Evolutionary conservation across 129 eudicot genomes (phyloP), one percentile per base, ranked within the genome.

Genomic region (Erigeron canadensis): DNA sequence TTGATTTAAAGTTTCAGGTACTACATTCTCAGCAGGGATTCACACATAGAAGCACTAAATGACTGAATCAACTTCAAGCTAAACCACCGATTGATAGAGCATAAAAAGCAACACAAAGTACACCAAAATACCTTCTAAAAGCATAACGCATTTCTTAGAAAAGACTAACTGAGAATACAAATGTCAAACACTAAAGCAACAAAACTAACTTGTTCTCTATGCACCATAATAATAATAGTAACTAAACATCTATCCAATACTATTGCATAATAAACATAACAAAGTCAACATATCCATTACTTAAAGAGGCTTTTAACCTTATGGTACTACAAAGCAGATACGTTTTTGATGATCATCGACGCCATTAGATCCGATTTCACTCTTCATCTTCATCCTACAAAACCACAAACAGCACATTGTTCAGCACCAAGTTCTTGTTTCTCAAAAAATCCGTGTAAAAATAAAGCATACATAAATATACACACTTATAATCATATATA

Each of bases 361-460:
- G 11, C 18, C 8, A 34, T 11, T 5, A 65, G 1, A 5, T 7
- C 44, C 22, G 19, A 8, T 22, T n/a, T 74, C 65, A 80, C 7
- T 80, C 84, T 12, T 80, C 80, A 62, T 80, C 84, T 28, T 80
- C 84, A 5, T 80, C 84, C 80, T 74, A 18, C 61, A 80, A 42
- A 53, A 19, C 6, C 9, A 43, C n/a, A 50, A 50, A 51, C 60
- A 28, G 48, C 28, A 23, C 5, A 46, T 17, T 58, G 2, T 4
- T 66, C 19, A 67, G 3, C 40, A 62, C 6, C n/a, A 38, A 5
- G 8, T 4, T 5, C 71, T 2, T 44, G 10, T 22, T 16, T 18
- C 3, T 10, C 40, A 38, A 22, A 16, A 10, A 17, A 42, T 43
- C 0, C 0, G 2, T 0, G 2, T 12, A 6, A 6, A 10, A 2